Conservation (phyloP, 768 basidiomycete genomes). For the Trametes maxima region DNA sequence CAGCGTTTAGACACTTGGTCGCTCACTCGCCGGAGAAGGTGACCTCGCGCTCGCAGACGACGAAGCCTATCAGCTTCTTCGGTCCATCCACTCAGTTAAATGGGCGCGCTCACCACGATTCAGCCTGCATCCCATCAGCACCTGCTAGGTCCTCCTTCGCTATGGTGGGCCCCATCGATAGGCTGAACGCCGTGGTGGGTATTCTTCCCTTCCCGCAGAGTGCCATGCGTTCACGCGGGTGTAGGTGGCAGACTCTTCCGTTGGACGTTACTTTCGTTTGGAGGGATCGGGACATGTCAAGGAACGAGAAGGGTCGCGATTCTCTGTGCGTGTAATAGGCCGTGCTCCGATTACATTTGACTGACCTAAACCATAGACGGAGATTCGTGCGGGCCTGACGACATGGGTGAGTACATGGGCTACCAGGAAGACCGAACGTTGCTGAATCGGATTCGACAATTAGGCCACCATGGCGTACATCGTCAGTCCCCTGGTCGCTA, state of each 20-base stretch:
- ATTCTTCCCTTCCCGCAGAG: not conserved
- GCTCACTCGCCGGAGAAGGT: too few species aligned
- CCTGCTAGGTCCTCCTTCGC: not conserved
- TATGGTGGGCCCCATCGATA: conserved; percentile 21
- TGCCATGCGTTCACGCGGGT: too few species aligned
- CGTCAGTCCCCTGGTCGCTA: conserved; percentile 39
- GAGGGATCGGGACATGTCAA: conserved; percentile 34
- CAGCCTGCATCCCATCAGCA: too few species aligned
- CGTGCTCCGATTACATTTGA: too few species aligned
- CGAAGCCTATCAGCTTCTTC: too few species aligned
- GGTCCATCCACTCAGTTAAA: too few species aligned
- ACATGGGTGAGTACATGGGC: conserved; percentile 63
- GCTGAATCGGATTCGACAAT: not conserved
- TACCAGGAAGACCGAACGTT: not conserved
- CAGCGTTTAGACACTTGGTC: too few species aligned
- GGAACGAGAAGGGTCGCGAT: conserved; percentile 35
- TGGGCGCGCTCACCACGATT: too few species aligned
- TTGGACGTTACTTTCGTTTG: conserved; percentile 35
- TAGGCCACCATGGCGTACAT: conserved; percentile 87
- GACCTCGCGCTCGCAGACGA: too few species aligned
- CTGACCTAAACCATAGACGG: conserved; percentile 48
- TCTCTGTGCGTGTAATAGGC: conserved; percentile 29
- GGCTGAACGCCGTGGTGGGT: conserved; percentile 22
- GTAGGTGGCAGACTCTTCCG: conserved; percentile 33
- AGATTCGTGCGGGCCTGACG: conserved; percentile 77